Percentiles rank a stretch among this genome's conserved stretches.
Evolutionary conservation across 78 protist species (phyloP).

Genomic region (Dictyostelium intermedium): DNA sequence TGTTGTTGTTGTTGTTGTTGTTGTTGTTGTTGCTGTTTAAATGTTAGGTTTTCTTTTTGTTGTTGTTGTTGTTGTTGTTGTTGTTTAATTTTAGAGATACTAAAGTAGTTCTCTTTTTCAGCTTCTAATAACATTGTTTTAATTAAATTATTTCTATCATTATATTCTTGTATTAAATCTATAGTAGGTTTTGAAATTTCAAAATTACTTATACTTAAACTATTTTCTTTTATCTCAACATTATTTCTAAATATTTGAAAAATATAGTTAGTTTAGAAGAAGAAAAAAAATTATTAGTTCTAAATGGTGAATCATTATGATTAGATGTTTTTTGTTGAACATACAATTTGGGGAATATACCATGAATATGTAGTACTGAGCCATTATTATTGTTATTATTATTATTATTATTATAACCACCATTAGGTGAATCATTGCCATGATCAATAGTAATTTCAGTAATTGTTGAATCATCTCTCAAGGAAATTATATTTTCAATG

Average conservation of each 20-base stretch:
- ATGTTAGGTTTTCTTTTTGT: background rate
- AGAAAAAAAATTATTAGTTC: no score
- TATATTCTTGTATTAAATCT: constrained; percentile 14
- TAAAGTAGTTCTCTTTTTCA: background rate
- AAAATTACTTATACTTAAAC: background rate
- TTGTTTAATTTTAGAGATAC: background rate
- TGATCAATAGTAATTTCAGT: background rate
- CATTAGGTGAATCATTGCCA: background rate
- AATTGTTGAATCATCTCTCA: constrained; percentile 23
- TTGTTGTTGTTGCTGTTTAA: background rate
- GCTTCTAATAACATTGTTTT: constrained; percentile 10
- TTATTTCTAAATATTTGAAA: background rate
- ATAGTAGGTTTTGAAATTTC: constrained; percentile 9
- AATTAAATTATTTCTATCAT: constrained; percentile 6
- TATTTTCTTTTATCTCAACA: background rate
- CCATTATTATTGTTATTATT: constrained; percentile 4
- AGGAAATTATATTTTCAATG: background rate
- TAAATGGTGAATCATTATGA: no score
- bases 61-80: constrained; percentile 15
- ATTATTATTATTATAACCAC: background rate
- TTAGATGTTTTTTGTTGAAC: background rate
- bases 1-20: background rate
- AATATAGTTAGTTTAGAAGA: no score
- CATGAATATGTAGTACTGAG: background rate
- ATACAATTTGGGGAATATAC: constrained; percentile 21